phyloP scores from a whole-genome alignment of 257 asterid species.

The Primulina eburnea region DNA sequence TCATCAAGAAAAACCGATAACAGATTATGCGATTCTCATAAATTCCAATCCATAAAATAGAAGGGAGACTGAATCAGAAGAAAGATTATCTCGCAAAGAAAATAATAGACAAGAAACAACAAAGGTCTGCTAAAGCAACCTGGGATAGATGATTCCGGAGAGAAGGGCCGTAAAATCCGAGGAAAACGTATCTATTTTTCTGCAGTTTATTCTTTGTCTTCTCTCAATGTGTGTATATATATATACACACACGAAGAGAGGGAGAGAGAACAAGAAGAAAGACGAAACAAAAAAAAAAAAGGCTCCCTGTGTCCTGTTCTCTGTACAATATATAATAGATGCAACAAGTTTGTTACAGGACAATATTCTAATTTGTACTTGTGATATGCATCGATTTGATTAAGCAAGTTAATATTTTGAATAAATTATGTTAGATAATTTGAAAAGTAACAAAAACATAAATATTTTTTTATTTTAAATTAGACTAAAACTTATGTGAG shows the following conservation, averaged over 20 bases:
- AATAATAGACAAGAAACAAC: not conserved
- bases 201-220: not conserved
- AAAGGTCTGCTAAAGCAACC: constrained; percentile 24
- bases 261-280: not conserved
- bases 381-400: too few species aligned
- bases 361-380: too few species aligned
- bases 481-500: too few species aligned
- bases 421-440: too few species aligned
- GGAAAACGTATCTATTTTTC: not conserved
- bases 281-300: not conserved
- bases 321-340: too few species aligned
- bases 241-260: not conserved
- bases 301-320: too few species aligned
- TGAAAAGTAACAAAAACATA: too few species aligned
- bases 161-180: constrained; percentile 39
- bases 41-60: constrained; percentile 7
- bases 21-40: constrained; percentile 15
- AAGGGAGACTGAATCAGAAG: not conserved
- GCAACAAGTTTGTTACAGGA: too few species aligned
- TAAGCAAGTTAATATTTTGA: too few species aligned
- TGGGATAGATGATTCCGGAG: constrained; percentile 34
- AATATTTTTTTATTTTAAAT: too few species aligned
- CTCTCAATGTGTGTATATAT: not conserved
- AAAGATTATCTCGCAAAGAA: not conserved
- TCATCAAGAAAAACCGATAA: constrained; percentile 17